Conservation (phyloP, 768 basidiomycete genomes). For the Serendipita indica region DNA sequence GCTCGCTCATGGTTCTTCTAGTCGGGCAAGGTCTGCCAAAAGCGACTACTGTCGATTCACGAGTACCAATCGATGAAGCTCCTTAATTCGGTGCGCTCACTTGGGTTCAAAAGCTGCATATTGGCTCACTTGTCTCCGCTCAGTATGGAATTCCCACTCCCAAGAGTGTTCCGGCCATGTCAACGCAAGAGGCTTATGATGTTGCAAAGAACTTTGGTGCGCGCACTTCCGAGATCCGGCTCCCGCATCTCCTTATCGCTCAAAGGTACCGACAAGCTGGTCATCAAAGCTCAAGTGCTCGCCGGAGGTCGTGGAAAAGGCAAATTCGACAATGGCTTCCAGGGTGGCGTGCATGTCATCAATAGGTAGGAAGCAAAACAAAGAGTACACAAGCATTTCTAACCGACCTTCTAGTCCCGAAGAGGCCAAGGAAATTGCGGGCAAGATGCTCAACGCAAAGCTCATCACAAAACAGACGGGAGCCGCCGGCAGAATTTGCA, state of each 20-base stretch:
- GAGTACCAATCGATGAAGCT: constrained; percentile 95
- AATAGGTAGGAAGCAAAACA: too few relatives aligned
- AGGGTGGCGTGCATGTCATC: constrained; percentile 94
- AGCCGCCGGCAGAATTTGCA: constrained; percentile 80
- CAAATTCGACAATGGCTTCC: constrained; percentile 85
- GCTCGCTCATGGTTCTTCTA: constrained; percentile 19
- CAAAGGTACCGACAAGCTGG: constrained; percentile 59
- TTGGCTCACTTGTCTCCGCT: background rate
- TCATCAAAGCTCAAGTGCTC: constrained; percentile 97
- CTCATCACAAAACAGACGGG: constrained; percentile 99
- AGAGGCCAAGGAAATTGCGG: constrained; percentile 74
- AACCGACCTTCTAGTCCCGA: constrained; percentile 71
- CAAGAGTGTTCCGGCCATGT: constrained; percentile 73
- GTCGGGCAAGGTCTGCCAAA: constrained; percentile 66
- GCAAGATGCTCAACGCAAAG: constrained; percentile 86
- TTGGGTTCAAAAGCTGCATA: background rate
- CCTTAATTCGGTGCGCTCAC: constrained; percentile 64
- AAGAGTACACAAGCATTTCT: constrained; percentile 25
- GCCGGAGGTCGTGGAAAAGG: constrained; percentile 99
- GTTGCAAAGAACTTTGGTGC: constrained; percentile 82
- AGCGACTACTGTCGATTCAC: constrained; percentile 88
- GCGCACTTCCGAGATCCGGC: constrained; percentile 13
- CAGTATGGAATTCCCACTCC: constrained; percentile 95
- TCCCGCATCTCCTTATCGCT: background rate
- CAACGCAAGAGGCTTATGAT: constrained; percentile 75